phyloP scores from a whole-genome alignment of 495 filamentous ascomycete genomes.

The Neurospora africana region DNA sequence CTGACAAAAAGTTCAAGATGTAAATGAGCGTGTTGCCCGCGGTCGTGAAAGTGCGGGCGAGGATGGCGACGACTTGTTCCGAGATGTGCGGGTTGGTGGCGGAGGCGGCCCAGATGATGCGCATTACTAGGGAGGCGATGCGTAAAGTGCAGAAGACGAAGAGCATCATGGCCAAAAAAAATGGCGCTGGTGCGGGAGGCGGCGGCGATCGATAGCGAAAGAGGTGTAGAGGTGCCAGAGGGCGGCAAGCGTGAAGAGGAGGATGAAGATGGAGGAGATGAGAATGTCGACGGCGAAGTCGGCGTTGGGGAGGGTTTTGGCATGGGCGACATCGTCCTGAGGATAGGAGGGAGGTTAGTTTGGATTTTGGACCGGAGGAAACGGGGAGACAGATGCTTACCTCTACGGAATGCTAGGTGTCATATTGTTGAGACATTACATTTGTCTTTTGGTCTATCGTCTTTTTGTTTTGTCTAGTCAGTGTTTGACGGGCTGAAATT shows the following conservation, averaged over 20 bases:
- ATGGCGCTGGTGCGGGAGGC: not conserved
- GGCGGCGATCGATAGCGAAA: not conserved
- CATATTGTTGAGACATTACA: not conserved
- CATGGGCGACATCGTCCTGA: not conserved
- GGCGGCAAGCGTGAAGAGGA: slow-evolving; percentile 47
- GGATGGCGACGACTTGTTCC: slow-evolving; percentile 32
- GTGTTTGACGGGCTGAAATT: not conserved
- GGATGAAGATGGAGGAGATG: slow-evolving; percentile 51
- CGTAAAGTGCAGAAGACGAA: slow-evolving; percentile 29
- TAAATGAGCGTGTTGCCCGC: slow-evolving; percentile 62
- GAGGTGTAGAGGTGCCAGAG: slow-evolving; percentile 29
- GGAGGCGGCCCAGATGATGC: slow-evolving; percentile 42
- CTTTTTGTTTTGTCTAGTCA: not conserved
- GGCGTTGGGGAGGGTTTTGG: not conserved
- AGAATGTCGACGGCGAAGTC: slow-evolving; percentile 44
- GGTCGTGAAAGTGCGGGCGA: slow-evolving; percentile 56
- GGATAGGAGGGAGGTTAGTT: not conserved
- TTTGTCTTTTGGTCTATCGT: not conserved
- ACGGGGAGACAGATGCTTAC: not conserved
- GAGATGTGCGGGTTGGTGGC: slow-evolving; percentile 12
- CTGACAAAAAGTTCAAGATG: slow-evolving; percentile 55
- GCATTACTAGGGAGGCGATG: slow-evolving; percentile 48
- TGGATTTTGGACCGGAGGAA: not conserved
- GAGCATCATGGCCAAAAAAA: not conserved
- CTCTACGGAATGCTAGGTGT: not conserved